Conservation (phyloP, 2,329 filamentous ascomycete genomes). For the Trichoderma cornu-damae region DNA sequence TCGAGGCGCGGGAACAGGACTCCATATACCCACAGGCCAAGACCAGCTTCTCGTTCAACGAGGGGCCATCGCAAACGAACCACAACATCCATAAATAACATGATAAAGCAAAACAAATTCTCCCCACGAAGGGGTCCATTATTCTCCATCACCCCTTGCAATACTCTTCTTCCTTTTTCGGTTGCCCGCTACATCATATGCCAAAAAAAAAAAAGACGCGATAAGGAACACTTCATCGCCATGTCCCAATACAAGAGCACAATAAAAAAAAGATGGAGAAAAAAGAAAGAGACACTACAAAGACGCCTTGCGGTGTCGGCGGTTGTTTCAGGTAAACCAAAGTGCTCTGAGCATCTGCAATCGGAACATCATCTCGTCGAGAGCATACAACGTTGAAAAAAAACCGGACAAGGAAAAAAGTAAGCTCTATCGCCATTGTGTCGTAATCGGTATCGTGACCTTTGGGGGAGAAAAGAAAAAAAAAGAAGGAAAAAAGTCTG, state of each 20-base stretch:
- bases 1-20: background rate
- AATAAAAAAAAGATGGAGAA: background rate
- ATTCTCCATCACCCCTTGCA: background rate
- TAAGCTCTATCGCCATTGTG: slow-evolving; percentile 1
- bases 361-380: background rate
- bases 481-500: slow-evolving; percentile 1
- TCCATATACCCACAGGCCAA: background rate
- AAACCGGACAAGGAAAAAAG: background rate
- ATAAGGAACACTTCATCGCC: background rate
- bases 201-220: background rate
- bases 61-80: background rate
- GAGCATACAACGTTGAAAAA: background rate
- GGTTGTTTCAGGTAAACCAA: background rate
- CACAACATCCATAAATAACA: background rate
- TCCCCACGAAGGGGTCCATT: background rate
- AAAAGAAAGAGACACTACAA: background rate
- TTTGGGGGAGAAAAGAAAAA: too few relatives aligned
- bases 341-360: background rate
- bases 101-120: background rate
- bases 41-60: background rate
- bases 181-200: background rate
- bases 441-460: slow-evolving; percentile 5
- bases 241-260: background rate
- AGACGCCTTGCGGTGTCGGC: background rate
- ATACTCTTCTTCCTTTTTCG: background rate